Evolutionary conservation across 2,329 filamentous ascomycete species (phyloP).

Genomic region (Fusarium sp.): DNA sequence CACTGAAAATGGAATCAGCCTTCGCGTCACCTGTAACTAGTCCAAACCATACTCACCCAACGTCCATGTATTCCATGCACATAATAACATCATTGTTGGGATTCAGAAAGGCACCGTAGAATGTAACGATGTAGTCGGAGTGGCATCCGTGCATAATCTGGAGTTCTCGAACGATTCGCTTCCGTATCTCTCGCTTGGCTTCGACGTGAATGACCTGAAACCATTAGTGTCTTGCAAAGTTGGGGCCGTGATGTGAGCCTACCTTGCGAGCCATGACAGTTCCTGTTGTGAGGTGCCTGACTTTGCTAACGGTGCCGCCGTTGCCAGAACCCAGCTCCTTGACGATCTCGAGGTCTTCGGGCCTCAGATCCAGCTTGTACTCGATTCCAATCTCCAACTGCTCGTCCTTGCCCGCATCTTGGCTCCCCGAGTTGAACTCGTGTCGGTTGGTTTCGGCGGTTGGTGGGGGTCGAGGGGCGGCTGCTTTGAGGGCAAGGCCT

Average conservation of each 20-base stretch:
- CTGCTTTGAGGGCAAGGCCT: conserved; percentile 86
- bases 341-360: conserved; percentile 90
- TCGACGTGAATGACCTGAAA: conserved; percentile 94
- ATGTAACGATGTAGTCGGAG: conserved; percentile 95
- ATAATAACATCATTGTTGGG: conserved; percentile 98
- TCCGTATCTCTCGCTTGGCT: conserved; percentile 95
- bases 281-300: conserved; percentile 92
- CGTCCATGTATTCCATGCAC: conserved; percentile 99
- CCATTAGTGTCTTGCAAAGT: conserved; percentile 23
- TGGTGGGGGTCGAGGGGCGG: conserved; percentile 76
- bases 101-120: conserved; percentile 97
- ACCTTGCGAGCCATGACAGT: conserved; percentile 99
- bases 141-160: conserved; percentile 99
- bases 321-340: conserved; percentile 97
- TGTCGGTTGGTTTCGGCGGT: conserved; percentile 77
- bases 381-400: conserved; percentile 95
- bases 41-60: conserved; percentile 74
- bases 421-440: conserved; percentile 70
- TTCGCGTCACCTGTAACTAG: too few relatives aligned
- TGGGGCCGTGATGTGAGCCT: conserved; percentile 15
- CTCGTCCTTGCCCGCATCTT: conserved; percentile 63
- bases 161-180: conserved; percentile 95
- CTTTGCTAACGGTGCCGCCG: conserved; percentile 98
- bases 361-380: conserved; percentile 91
- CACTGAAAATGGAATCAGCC: conserved; percentile 61